These are phyloP conservation scores for Clavispora phyllophila DNA, from an alignment of 805 yeast species.

Conservation along the genomic window DNA sequence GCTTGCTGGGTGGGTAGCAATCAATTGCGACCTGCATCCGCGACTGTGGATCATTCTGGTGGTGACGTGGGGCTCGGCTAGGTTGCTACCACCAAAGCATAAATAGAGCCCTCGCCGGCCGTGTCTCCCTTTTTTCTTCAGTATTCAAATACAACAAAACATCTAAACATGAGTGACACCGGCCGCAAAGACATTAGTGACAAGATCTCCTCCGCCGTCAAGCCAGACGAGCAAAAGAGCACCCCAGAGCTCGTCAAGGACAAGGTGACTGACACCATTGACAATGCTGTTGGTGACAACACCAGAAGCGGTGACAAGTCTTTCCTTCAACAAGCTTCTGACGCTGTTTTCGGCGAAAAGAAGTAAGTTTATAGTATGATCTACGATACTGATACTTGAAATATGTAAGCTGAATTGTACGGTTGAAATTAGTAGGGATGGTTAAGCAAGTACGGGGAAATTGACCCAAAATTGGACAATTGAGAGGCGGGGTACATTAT, in stretches of 20 bases:
- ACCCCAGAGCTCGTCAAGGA: constrained; percentile 34
- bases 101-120: not conserved
- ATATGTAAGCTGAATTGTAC: too few species aligned
- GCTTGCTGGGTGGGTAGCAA: not conserved
- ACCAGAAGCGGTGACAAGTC: constrained; percentile 34
- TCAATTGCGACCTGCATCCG: not conserved
- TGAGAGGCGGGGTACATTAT: too few species aligned
- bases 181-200: constrained; percentile 41
- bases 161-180: constrained; percentile 32
- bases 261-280: constrained; percentile 31
- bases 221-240: constrained; percentile 40
- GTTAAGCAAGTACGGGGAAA: too few species aligned
- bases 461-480: too few species aligned
- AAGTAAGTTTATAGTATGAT: not conserved
- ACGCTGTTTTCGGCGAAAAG: constrained; percentile 34
- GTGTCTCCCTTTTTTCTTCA: not conserved
- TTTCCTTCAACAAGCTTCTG: constrained; percentile 39
- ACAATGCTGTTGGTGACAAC: constrained; percentile 34
- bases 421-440: too few species aligned
- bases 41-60: not conserved
- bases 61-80: not conserved
- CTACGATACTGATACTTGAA: not conserved
- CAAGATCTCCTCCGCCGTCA: constrained; percentile 33
- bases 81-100: not conserved
- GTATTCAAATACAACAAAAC: not conserved